A percentile compares a stretch with the other conserved stretches of the same genome.
phyloP scores from a whole-genome alignment of 805 yeast genomes.

The Saitoella complicata region DNA sequence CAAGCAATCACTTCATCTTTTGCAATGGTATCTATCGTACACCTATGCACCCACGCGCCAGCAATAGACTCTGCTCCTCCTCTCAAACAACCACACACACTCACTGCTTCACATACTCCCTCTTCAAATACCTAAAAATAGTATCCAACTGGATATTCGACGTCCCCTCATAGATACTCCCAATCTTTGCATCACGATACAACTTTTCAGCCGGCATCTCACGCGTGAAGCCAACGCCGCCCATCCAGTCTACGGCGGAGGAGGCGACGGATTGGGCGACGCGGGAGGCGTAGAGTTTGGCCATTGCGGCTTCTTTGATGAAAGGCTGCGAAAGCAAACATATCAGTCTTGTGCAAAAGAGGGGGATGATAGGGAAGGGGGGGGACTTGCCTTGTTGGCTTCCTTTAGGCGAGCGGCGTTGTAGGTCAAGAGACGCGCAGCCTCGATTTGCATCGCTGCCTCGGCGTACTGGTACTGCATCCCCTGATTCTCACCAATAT shows the following conservation, averaged over 20 bases:
- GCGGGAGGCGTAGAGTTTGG: conserved; percentile 27
- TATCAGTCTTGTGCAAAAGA: no score
- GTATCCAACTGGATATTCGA: conserved; percentile 29
- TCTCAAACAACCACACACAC: no score
- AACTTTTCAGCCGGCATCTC: conserved; percentile 28
- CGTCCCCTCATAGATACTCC: conserved; percentile 30
- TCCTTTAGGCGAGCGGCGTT: conserved; percentile 32
- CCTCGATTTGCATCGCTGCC: conserved; percentile 29
- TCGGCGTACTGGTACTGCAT: conserved; percentile 31
- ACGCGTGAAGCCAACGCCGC: conserved; percentile 31
- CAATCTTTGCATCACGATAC: conserved; percentile 30
- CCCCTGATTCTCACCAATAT: conserved; percentile 30
- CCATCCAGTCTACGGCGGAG: conserved; percentile 32
- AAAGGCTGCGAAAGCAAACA: conserved; percentile 13
- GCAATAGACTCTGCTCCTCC: no score
- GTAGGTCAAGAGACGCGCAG: conserved; percentile 26
- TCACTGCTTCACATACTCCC: conserved; percentile 12
- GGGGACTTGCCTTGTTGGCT: conserved; percentile 21
- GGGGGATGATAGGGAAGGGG: no score
- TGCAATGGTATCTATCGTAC: no score
- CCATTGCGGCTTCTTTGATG: conserved; percentile 31
- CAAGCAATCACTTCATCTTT: no score
- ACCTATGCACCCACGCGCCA: no score
- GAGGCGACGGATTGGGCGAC: conserved; percentile 27
- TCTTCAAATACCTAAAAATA: conserved; percentile 26